Base-by-base conservation (phyloP, 2,329 filamentous ascomycete genomes). In the Fusarium acutatum region DNA sequence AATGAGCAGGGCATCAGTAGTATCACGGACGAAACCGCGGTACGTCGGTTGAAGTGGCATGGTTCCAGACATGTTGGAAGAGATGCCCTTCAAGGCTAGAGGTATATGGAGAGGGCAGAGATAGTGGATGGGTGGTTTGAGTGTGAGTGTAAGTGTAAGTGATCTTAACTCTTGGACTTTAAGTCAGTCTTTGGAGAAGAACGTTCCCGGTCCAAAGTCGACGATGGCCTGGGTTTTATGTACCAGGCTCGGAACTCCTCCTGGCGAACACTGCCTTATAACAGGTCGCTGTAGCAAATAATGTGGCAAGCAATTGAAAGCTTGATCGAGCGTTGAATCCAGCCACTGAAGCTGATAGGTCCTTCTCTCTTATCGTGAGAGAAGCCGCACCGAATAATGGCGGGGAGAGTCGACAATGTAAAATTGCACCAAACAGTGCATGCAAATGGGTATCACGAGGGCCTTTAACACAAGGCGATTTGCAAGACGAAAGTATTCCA, bases 1-100 rank as follows among this genome's bases (percentile, higher is more conserved):
- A 24, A 97, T 86, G 15, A 94, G 86, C 74, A 97, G 85, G 34
- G 94, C 94, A 83, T 97, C 94, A 54, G 90, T 86, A 0, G 92
- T 94, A 15, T 88, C 90, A n/a, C 85, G 84, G 54, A 94, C 87
- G 78, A 90, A 90, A 15, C 92, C 92, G n/a, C 83, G 83, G 81
- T 88, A 94, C 30, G 92, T 94, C 35, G 92, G 90, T 72, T 86
- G 84, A 76, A 93, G 83, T 24, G 81, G 80, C 47, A 74, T 58
- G 73, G 59, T 65, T 71, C 54, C 30, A 47, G 30, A 15, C 54
- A 57, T 57, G 10, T 24, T 46, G 38, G n/a, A 26, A 46, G 30
- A 24, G 12, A 26, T 52, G n/a, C 17, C 47, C 30, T 52, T 52
- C 12, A 24, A 52, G 30, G 30, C 47, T 26, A 10, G 30, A 52